A percentile compares a stretch with the other conserved stretches of the same genome.
phyloP scores from a whole-genome alignment of 2,329 filamentous ascomycete species.

The Alternaria postmessia region DNA sequence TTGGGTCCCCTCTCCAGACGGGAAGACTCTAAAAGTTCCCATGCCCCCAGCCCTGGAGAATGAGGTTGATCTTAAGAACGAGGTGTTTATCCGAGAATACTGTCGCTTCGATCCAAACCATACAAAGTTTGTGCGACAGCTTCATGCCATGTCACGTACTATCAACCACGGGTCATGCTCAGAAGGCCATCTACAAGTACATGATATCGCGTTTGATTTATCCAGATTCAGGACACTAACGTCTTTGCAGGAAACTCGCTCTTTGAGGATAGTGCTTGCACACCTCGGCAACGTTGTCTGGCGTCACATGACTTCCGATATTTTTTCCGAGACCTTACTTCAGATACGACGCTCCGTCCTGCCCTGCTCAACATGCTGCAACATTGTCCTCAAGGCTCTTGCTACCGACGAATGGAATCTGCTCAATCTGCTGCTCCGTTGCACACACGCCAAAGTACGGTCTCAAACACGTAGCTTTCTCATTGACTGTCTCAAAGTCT shows the following conservation, averaged over 20 bases:
- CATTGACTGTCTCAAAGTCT: slow-evolving; percentile 39
- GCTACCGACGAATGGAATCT: slow-evolving; percentile 63
- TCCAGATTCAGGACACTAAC: slow-evolving; percentile 1
- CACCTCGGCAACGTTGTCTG: slow-evolving; percentile 80
- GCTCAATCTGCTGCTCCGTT: slow-evolving; percentile 65
- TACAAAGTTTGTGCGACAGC: slow-evolving; percentile 68
- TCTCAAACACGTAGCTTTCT: slow-evolving; percentile 39
- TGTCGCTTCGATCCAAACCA: slow-evolving; percentile 80
- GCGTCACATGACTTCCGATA: slow-evolving; percentile 72
- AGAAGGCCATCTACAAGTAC: slow-evolving; percentile 49
- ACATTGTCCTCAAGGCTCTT: slow-evolving; percentile 70
- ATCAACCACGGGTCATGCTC: slow-evolving; percentile 61
- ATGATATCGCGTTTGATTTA: neutral
- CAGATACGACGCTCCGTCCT: slow-evolving; percentile 64
- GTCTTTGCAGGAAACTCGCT: slow-evolving; percentile 54
- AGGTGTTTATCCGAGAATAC: slow-evolving; percentile 75
- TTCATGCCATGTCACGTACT: slow-evolving; percentile 66
- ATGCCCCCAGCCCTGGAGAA: slow-evolving; percentile 57
- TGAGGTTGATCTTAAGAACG: slow-evolving; percentile 76
- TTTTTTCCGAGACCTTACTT: slow-evolving; percentile 65
- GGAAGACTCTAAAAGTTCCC: slow-evolving; percentile 57
- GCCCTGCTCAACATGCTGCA: slow-evolving; percentile 61
- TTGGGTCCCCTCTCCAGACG: slow-evolving; percentile 51
- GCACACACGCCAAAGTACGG: slow-evolving; percentile 40
- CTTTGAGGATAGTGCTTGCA: slow-evolving; percentile 65